Evolutionary conservation across 306 rosid species (phyloP).

Genomic region (Vachellia collinsii): DNA sequence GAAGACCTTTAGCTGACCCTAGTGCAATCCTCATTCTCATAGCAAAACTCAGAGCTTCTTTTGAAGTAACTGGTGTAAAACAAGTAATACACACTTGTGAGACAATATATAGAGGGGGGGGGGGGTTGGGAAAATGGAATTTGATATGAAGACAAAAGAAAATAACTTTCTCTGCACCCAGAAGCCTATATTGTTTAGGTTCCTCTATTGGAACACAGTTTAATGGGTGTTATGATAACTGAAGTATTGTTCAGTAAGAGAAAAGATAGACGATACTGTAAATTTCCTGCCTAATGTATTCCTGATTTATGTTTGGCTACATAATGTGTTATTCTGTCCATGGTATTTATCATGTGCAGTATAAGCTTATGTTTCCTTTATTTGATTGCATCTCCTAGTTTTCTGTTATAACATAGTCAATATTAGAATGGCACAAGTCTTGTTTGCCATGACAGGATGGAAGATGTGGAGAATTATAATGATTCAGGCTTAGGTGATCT

Average conservation of each 20-base stretch:
- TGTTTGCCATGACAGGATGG: not conserved
- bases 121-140: not conserved
- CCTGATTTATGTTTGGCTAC: not conserved
- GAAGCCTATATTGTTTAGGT: not conserved
- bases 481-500: not conserved
- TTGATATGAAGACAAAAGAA: not conserved
- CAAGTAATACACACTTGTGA: conserved; percentile 8
- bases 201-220: not conserved
- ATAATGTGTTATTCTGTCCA: not conserved
- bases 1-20: conserved; percentile 83
- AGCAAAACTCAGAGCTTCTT: conserved; percentile 62
- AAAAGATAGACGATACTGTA: not conserved
- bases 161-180: not conserved
- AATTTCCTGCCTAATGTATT: not conserved
- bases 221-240: not conserved
- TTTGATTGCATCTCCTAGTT: not conserved
- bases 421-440: not conserved
- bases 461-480: not conserved
- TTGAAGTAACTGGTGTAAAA: conserved; percentile 53
- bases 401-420: not conserved
- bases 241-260: not conserved
- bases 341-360: not conserved
- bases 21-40: conserved; percentile 73
- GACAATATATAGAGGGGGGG: not conserved
- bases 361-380: not conserved